Percentiles rank a stretch among this genome's conserved stretches.
Evolutionary conservation across 768 basidiomycete species (phyloP).

Genomic region (Lactarius psammicola): DNA sequence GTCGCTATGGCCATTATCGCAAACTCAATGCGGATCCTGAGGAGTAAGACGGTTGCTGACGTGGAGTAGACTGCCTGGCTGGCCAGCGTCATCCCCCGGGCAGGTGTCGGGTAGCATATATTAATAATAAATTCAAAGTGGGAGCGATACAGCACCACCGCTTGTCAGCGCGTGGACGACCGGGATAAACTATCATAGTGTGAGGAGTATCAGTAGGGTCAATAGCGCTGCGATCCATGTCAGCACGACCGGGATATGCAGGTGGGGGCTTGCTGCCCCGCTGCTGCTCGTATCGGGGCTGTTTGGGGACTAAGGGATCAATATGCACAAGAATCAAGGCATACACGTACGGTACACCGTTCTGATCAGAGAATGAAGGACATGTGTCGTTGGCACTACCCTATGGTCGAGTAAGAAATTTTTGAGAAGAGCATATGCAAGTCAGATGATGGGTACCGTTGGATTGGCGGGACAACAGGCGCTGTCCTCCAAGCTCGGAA

Average conservation of each 20-base stretch:
- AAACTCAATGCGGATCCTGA: constrained; percentile 24
- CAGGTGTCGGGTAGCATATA: constrained; percentile 1
- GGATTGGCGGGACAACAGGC: constrained; percentile 77
- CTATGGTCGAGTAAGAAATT: constrained; percentile 12
- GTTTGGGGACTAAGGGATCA: constrained; percentile 12
- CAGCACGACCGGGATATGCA: neutral
- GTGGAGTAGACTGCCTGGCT: neutral
- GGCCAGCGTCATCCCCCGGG: neutral
- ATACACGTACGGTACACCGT: constrained; percentile 58
- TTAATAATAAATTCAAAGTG: neutral
- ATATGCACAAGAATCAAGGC: neutral
- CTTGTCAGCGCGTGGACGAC: neutral
- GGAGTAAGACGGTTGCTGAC: constrained; percentile 14
- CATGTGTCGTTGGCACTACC: constrained; percentile 45
- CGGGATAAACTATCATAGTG: neutral
- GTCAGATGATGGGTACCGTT: constrained; percentile 40
- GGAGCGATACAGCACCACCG: neutral
- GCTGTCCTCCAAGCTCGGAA: constrained; percentile 51
- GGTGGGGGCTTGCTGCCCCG: neutral
- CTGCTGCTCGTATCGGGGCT: constrained; percentile 36
- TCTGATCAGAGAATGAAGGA: constrained; percentile 67
- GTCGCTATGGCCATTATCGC: constrained; percentile 21
- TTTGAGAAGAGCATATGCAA: neutral
- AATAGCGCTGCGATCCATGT: constrained; percentile 1
- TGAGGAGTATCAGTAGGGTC: neutral